phyloP scores from a whole-genome alignment of 1,284 basidiomycete genomes.

The Papiliotrema laurentii region DNA sequence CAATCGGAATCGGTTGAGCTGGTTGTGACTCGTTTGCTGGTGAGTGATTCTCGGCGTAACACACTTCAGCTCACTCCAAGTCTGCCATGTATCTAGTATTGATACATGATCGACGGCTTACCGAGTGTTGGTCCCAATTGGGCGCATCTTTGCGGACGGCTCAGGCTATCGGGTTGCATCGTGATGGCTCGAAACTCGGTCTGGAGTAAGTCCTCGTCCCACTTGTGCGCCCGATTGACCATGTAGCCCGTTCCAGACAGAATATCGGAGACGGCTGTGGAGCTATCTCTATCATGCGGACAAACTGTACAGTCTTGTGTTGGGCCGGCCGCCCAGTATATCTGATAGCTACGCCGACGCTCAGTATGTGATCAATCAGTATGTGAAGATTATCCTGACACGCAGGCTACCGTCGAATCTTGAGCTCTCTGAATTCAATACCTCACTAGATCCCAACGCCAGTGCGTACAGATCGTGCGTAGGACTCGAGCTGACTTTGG shows the following conservation, averaged over 20 bases:
- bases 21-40: conserved; percentile 78
- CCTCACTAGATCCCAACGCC: conserved; percentile 19
- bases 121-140: conserved; percentile 89
- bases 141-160: conserved; percentile 89
- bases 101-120: conserved; percentile 48
- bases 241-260: conserved; percentile 64
- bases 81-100: conserved; percentile 87
- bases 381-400: conserved; percentile 50
- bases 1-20: conserved; percentile 85
- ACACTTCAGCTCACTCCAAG: conserved; percentile 50
- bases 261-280: conserved; percentile 89
- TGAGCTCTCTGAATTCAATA: conserved; percentile 60
- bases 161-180: conserved; percentile 86
- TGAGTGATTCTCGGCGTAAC: conserved; percentile 51
- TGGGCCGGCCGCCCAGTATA: conserved; percentile 76
- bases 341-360: conserved; percentile 48
- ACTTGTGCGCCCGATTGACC: no score
- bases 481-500: neutral
- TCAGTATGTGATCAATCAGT: conserved; percentile 17
- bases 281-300: conserved; percentile 91
- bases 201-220: conserved; percentile 52
- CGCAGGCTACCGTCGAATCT: conserved; percentile 71
- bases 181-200: conserved; percentile 76
- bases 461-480: neutral
- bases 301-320: conserved; percentile 74